phyloP scores from a whole-genome alignment of 441 rosid genomes.

The Mallotus repandus region DNA sequence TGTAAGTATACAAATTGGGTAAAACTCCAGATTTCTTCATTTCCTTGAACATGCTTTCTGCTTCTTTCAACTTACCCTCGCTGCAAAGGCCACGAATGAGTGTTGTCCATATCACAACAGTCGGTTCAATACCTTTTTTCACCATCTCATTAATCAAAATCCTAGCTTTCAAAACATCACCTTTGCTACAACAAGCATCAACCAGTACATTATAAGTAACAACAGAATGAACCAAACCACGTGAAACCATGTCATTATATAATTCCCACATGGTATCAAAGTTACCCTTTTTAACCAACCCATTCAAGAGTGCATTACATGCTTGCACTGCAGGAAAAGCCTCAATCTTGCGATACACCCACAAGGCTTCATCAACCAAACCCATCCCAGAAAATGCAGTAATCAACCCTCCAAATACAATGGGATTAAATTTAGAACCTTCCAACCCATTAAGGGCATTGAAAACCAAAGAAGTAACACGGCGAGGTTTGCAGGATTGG shows the following conservation, averaged over 20 bases:
- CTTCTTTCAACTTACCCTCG: conserved; percentile 46
- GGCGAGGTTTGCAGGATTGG: conserved; percentile 32
- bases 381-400: conserved; percentile 53
- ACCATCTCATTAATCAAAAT: conserved; percentile 50
- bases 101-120: conserved; percentile 51
- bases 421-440: conserved; percentile 30
- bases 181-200: conserved; percentile 54
- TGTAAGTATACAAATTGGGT: conserved; percentile 59
- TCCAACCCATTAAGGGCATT: conserved; percentile 39
- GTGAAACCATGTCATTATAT: conserved; percentile 43
- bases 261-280: conserved; percentile 50
- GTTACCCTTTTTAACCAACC: conserved; percentile 43
- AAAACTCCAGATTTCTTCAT: conserved; percentile 42
- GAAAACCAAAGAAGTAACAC: conserved; percentile 35
- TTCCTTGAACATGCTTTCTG: conserved; percentile 39
- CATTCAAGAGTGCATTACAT: conserved; percentile 53
- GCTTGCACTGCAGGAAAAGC: conserved; percentile 44
- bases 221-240: conserved; percentile 51
- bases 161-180: conserved; percentile 40
- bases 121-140: conserved; percentile 44
- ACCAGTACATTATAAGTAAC: conserved; percentile 58
- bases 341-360: conserved; percentile 44
- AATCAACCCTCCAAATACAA: conserved; percentile 57
- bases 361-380: conserved; percentile 53
- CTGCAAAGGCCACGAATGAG: conserved; percentile 53